phyloP scores from a whole-genome alignment of 2,329 filamentous ascomycete genomes.

The Monilinia polystroma region DNA sequence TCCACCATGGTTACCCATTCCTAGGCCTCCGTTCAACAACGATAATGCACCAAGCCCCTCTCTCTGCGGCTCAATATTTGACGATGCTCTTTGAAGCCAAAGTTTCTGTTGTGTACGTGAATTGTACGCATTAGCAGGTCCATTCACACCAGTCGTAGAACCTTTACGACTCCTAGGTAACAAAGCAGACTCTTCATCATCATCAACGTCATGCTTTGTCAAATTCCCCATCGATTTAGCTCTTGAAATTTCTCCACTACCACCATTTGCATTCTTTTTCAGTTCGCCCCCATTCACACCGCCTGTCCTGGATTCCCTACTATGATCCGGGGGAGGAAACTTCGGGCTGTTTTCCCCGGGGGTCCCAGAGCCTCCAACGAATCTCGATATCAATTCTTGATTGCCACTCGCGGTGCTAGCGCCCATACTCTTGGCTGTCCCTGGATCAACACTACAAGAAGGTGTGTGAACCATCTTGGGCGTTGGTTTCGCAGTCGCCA shows the following conservation, averaged over 20 bases:
- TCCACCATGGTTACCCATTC: constrained; percentile 30
- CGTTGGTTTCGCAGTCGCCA: constrained; percentile 49
- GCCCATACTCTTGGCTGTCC: constrained; percentile 28
- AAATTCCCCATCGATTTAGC: constrained; percentile 22
- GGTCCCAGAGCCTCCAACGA: constrained; percentile 54
- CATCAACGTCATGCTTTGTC: constrained; percentile 31
- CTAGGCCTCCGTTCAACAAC: constrained; percentile 37
- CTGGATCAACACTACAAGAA: constrained; percentile 38
- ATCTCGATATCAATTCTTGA: constrained; percentile 57
- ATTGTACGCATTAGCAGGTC: constrained; percentile 26
- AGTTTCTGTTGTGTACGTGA: constrained; percentile 75
- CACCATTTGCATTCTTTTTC: constrained; percentile 13
- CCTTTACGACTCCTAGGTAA: constrained; percentile 44
- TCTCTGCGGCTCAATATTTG: constrained; percentile 61
- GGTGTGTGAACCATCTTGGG: constrained; percentile 34
- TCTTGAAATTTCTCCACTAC: constrained; percentile 15
- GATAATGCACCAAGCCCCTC: constrained; percentile 35
- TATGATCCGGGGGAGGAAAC: constrained; percentile 41
- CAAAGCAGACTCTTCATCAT: constrained; percentile 47
- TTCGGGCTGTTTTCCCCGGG: constrained; percentile 50
- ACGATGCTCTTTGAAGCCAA: constrained; percentile 71
- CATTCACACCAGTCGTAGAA: constrained; percentile 35
- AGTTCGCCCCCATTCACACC: constrained; percentile 24
- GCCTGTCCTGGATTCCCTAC: constrained; percentile 32
- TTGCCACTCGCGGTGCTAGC: constrained; percentile 28